phyloP scores from a whole-genome alignment of 2,329 filamentous ascomycete genomes.

The Thermothelomyces thermophilus region DNA sequence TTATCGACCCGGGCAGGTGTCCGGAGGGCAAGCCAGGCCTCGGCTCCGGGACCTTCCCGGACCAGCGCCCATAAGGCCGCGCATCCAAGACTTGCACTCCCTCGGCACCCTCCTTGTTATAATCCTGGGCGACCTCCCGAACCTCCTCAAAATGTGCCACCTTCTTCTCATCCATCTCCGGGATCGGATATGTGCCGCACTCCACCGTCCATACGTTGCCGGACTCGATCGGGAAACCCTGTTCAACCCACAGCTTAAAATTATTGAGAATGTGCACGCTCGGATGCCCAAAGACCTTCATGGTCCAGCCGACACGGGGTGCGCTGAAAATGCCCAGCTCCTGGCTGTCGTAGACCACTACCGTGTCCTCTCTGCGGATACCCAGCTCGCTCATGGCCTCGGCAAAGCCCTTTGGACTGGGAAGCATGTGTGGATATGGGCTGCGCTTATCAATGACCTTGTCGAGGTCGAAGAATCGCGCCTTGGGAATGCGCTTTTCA shows the following conservation, averaged over 20 bases:
- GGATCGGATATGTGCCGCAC: conserved; percentile 58
- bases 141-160: conserved; percentile 80
- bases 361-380: conserved; percentile 76
- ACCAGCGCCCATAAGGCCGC: conserved; percentile 70
- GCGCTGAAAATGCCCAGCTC: conserved; percentile 93
- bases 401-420: conserved; percentile 71
- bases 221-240: conserved; percentile 75
- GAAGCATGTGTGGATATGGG: conserved; percentile 95
- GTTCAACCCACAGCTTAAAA: conserved; percentile 86
- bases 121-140: conserved; percentile 65
- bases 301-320: conserved; percentile 88
- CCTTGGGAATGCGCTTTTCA: conserved; percentile 75
- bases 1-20: conserved; percentile 85
- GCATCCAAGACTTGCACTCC: conserved; percentile 87
- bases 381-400: conserved; percentile 84
- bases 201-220: conserved; percentile 64
- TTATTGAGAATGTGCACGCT: conserved; percentile 91
- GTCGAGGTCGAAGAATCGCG: conserved; percentile 95
- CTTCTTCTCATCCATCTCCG: conserved; percentile 51
- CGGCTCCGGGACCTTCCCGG: conserved; percentile 78
- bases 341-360: conserved; percentile 90
- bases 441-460: conserved; percentile 80
- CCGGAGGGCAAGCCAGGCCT: conserved; percentile 79
- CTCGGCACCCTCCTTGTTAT: conserved; percentile 76
- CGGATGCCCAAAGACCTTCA: conserved; percentile 81